Percentiles rank a stretch among this genome's conserved stretches.
These are phyloP conservation scores for Rhizophora apiculata DNA, from an alignment of 345 rosid species.

Conservation along the genomic window DNA sequence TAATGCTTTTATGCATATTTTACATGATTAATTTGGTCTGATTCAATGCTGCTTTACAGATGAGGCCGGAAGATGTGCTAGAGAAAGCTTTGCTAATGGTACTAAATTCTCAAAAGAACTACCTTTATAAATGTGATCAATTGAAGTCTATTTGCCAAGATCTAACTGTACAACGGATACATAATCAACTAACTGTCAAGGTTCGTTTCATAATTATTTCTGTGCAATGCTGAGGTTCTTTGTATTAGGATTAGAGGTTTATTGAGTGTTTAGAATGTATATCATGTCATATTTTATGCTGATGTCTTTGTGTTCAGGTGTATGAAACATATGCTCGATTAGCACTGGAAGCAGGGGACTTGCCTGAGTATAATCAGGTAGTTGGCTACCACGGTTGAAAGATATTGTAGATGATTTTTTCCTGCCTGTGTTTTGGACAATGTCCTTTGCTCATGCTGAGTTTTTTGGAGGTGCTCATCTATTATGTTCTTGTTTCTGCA, in stretches of 20 bases:
- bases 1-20: background rate
- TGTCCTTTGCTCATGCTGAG: too few species aligned
- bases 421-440: too few species aligned
- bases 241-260: too few species aligned
- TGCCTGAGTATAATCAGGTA: conserved; percentile 98
- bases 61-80: conserved; percentile 94
- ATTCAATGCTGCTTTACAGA: conserved; percentile 44
- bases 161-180: conserved; percentile 87
- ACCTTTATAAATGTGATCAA: conserved; percentile 94
- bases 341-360: conserved; percentile 89
- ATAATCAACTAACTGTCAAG: conserved; percentile 81
- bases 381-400: conserved; percentile 4
- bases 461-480: too few species aligned
- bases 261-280: background rate
- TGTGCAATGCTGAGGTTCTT: background rate
- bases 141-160: conserved; percentile 98
- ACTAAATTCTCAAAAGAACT: conserved; percentile 80
- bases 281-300: background rate
- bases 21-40: conserved; percentile 1
- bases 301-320: conserved; percentile 48
- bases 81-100: conserved; percentile 87
- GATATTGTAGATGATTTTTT: background rate
- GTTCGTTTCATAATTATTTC: conserved; percentile 32
- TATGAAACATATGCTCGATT: conserved; percentile 98
- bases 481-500: too few species aligned